A percentile compares a stretch with the other conserved stretches of the same genome.
phyloP scores from a whole-genome alignment of 306 rosid species.

The Trichosanthes cucumerina region DNA sequence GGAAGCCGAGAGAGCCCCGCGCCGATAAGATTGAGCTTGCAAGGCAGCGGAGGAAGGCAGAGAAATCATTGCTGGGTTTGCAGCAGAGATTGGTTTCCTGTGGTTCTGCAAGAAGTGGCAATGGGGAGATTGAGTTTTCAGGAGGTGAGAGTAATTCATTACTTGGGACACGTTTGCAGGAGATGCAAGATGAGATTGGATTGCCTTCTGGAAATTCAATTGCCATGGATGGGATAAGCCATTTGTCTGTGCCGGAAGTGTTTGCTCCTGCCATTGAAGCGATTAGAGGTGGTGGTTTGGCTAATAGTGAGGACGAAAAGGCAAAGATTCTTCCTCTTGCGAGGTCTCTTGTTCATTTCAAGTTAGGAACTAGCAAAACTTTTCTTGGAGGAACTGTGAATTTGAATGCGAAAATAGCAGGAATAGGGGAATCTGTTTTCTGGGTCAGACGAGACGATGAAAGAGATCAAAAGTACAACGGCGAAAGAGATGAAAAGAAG shows the following conservation, averaged over 20 bases:
- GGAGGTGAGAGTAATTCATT: constrained; percentile 28
- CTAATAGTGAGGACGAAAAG: constrained; percentile 38
- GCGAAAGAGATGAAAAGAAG: constrained; percentile 39
- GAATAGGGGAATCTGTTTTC: constrained; percentile 20
- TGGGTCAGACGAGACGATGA: constrained; percentile 58
- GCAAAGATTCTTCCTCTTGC: constrained; percentile 32
- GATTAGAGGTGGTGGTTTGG: constrained; percentile 29
- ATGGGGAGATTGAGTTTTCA: constrained; percentile 19
- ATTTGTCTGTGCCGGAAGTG: constrained; percentile 54
- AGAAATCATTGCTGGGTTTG: constrained; percentile 65
- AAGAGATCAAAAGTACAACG: constrained; percentile 23
- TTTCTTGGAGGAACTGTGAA: constrained; percentile 51
- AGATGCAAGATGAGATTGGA: constrained; percentile 22
- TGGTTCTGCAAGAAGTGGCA: neutral
- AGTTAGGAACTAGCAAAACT: constrained; percentile 60
- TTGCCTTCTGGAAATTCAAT: constrained; percentile 21
- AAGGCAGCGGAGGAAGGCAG: constrained; percentile 69
- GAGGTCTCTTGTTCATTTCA: constrained; percentile 59
- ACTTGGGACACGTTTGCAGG: constrained; percentile 22
- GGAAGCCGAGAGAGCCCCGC: constrained; percentile 50
- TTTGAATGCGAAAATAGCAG: constrained; percentile 40
- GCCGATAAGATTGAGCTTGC: constrained; percentile 74
- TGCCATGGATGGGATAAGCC: constrained; percentile 21
- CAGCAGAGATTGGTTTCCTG: constrained; percentile 50
- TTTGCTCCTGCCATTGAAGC: constrained; percentile 79